These are phyloP conservation scores for Aureobasidium subglaciale DNA, from an alignment of 2,329 filamentous ascomycete genomes.

Conservation along the genomic window DNA sequence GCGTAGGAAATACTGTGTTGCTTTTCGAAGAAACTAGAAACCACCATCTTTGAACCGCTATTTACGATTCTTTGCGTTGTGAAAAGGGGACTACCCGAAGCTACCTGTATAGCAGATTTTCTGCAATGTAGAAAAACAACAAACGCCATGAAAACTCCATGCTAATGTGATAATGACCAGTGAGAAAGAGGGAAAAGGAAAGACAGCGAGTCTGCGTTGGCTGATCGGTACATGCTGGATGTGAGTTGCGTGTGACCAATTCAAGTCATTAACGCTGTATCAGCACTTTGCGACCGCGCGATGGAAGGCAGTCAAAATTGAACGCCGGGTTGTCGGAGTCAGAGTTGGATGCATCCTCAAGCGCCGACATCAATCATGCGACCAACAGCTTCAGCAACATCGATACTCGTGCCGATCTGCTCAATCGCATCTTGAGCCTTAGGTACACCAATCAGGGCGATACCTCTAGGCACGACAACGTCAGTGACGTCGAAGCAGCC, in stretches of 20 bases:
- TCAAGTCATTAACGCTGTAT: too few relatives aligned
- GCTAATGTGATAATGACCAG: background rate
- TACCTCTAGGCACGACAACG: slow-evolving; percentile 48
- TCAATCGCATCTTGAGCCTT: slow-evolving; percentile 52
- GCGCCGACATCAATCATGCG: slow-evolving; percentile 24
- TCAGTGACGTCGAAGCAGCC: slow-evolving; percentile 55
- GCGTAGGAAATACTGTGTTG: background rate
- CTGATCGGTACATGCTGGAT: too few relatives aligned
- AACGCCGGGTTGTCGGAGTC: too few relatives aligned
- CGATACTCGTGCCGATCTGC: slow-evolving; percentile 38
- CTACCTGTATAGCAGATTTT: background rate
- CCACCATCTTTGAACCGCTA: background rate
- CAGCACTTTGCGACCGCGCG: too few relatives aligned
- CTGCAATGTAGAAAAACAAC: background rate
- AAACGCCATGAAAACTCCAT: slow-evolving; percentile 3
- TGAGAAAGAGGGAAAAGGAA: background rate
- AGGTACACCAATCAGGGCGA: slow-evolving; percentile 54
- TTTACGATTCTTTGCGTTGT: background rate
- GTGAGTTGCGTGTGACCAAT: too few relatives aligned
- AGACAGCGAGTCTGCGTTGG: too few relatives aligned
- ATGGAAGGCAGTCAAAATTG: too few relatives aligned
- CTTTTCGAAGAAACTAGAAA: background rate
- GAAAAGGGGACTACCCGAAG: background rate
- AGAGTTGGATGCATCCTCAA: slow-evolving; percentile 15
- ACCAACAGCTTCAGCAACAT: slow-evolving; percentile 29